Evolutionary conservation across 2,329 filamentous ascomycete genomes (phyloP), one percentile per base, ranked within the genome.

Genomic region (Pezicula radicicola): DNA sequence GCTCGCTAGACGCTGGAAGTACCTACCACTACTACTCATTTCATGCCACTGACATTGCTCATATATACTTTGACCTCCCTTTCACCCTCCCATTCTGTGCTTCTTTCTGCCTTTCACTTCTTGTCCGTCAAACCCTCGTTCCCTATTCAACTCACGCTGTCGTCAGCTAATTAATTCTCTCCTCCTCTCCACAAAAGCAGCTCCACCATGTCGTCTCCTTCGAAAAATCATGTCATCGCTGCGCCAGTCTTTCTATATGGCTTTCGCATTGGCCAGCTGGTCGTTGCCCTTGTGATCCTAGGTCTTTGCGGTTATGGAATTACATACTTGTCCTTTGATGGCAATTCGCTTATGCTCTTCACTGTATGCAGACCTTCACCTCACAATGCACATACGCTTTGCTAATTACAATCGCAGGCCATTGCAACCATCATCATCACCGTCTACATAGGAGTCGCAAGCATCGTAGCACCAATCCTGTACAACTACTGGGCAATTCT

Each of bases 401-500:
- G 5, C 41, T 50, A 39, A 6, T 6, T 50, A 46, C 27, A 15
- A 49, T 49, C 18, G 13, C 6, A 49, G 47, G 47, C 47, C 68
- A 48, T 79, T 39, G 68, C 69, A 35, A 75, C 74, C 4, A 39
- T 81, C 16, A 65, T 75, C 53, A 62, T 69, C 35, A 70, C 68
- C 48, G 65, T 74, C 52, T 82, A 80, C 66, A 66, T 72, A 44
- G 42, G 42, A 16, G 64, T 74, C 16, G 71, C 74, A 16, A 67
- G 21, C 35, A 39, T 42, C 8, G 18, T 15, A 19, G 33, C 40
- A 6, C 43, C 49, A 8, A 63, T 64, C 3, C 57, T 70, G 13
- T 79, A 75, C 65, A 82, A 81, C 64, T 76, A 76, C 63, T 80
- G 76, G 72, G 75, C 75, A 5, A 45, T 78, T 7, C 64, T 83